These are phyloP conservation scores for Pueraria montana DNA, from an alignment of 306 rosid species.

Conservation along the genomic window DNA sequence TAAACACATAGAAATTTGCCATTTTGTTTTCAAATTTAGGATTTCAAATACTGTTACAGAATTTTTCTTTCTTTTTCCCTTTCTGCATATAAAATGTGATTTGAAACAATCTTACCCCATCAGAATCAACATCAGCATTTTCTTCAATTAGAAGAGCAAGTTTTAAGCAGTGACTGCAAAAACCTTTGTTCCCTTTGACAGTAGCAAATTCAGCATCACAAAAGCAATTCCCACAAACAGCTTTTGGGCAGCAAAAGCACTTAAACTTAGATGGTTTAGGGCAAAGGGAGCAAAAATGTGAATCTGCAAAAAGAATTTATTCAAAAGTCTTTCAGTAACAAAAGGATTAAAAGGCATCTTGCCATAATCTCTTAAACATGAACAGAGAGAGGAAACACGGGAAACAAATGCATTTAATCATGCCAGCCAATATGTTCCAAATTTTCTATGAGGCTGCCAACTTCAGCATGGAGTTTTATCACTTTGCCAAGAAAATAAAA, in stretches of 20 bases:
- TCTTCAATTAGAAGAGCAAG: slow-evolving; percentile 69
- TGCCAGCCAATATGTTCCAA: background rate
- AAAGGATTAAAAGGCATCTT: slow-evolving; percentile 9
- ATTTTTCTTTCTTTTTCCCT: background rate
- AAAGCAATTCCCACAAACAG: slow-evolving; percentile 72
- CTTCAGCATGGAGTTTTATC: slow-evolving; percentile 12
- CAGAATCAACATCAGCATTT: slow-evolving; percentile 62
- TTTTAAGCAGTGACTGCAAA: slow-evolving; percentile 66
- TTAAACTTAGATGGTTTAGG: slow-evolving; percentile 59
- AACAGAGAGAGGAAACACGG: slow-evolving; percentile 30
- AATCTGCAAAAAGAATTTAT: slow-evolving; percentile 55
- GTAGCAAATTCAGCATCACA: slow-evolving; percentile 52
- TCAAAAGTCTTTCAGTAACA: slow-evolving; percentile 42
- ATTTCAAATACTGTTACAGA: background rate
- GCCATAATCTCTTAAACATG: slow-evolving; percentile 29
- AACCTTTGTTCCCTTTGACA: slow-evolving; percentile 60
- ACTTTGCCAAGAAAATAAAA: slow-evolving; percentile 6
- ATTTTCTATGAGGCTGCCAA: slow-evolving; percentile 20
- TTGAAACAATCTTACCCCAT: slow-evolving; percentile 67
- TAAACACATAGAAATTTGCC: slow-evolving; percentile 34
- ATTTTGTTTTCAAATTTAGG: slow-evolving; percentile 30
- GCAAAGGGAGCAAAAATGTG: slow-evolving; percentile 73
- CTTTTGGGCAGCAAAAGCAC: slow-evolving; percentile 80
- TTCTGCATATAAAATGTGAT: slow-evolving; percentile 18
- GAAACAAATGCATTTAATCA: background rate